phyloP scores from a whole-genome alignment of 495 filamentous ascomycete species.

The Neurospora africana region DNA sequence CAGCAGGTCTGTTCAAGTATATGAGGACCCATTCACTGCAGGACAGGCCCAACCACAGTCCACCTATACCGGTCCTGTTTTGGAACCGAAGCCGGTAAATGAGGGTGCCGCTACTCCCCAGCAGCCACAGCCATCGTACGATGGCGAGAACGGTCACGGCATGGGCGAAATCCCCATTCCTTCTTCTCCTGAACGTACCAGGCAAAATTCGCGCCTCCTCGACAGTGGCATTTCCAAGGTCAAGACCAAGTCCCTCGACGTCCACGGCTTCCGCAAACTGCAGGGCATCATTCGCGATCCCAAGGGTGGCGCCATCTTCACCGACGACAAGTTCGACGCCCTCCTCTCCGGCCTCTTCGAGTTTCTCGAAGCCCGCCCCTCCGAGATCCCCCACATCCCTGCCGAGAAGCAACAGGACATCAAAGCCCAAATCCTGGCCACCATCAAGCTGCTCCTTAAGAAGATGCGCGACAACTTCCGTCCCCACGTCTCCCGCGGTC shows the following conservation, averaged over 20 bases:
- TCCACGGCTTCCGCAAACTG: slow-evolving; percentile 79
- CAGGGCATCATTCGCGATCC: slow-evolving; percentile 70
- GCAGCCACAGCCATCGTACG: slow-evolving; percentile 4
- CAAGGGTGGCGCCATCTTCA: slow-evolving; percentile 32
- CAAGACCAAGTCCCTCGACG: slow-evolving; percentile 60
- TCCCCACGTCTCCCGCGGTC: slow-evolving; percentile 50
- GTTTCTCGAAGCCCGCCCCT: slow-evolving; percentile 51
- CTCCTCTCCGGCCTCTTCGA: slow-evolving; percentile 63
- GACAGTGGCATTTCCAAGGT: slow-evolving; percentile 69
- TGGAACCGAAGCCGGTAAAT: slow-evolving; percentile 43
- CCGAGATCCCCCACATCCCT: slow-evolving; percentile 24
- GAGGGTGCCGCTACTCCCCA: slow-evolving; percentile 38
- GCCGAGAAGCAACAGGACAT: slow-evolving; percentile 57
- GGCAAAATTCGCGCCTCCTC: slow-evolving; percentile 49
- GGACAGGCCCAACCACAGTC: slow-evolving; percentile 34
- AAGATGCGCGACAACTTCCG: slow-evolving; percentile 54
- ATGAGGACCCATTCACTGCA: slow-evolving; percentile 50
- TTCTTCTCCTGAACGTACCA: slow-evolving; percentile 38
- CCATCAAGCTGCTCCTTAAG: slow-evolving; percentile 66
- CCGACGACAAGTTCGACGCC: slow-evolving; percentile 60
- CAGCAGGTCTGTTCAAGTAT: slow-evolving; percentile 38
- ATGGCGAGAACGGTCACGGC: slow-evolving; percentile 8
- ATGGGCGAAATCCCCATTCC: slow-evolving; percentile 8
- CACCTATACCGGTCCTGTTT: slow-evolving; percentile 31
- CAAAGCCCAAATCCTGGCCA: slow-evolving; percentile 73